Conservation (phyloP, 768 basidiomycete species). For the Cystobasidium ongulense region DNA sequence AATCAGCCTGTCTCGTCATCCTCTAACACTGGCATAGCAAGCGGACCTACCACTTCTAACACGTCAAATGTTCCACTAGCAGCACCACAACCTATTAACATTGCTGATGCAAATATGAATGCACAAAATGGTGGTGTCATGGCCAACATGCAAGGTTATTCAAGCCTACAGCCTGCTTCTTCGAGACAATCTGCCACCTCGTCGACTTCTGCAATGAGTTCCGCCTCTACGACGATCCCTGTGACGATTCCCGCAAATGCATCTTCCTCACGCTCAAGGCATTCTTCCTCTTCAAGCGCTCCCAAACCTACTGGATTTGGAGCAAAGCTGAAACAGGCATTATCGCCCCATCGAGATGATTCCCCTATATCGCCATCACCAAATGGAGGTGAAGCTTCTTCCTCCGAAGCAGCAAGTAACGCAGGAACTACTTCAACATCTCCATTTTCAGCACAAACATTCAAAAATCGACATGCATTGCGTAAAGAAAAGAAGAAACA, state of each 20-base stretch:
- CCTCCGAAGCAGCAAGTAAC: neutral
- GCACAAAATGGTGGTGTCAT: neutral
- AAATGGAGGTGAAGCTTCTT: neutral
- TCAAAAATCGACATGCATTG: constrained; percentile 14
- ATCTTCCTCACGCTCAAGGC: neutral
- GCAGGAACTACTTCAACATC: neutral
- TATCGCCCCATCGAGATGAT: neutral
- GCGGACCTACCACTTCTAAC: neutral
- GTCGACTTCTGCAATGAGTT: neutral
- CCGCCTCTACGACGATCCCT: neutral
- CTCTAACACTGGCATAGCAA: neutral
- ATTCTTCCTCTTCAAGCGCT: neutral
- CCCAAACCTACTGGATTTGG: constrained; percentile 5
- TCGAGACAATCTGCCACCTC: neutral
- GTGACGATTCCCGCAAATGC: neutral
- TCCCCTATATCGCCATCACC: neutral
- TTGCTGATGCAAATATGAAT: neutral
- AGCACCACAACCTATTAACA: constrained; percentile 10
- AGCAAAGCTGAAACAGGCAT: constrained; percentile 7
- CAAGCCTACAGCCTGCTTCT: neutral
- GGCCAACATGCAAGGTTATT: neutral
- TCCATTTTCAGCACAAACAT: neutral
- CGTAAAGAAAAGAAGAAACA: constrained; percentile 20
- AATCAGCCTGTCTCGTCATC: neutral
- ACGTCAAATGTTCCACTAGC: neutral